These are phyloP conservation scores for Pichia sp. DNA, from an alignment of 1,139 yeast species.

Conservation along the genomic window DNA sequence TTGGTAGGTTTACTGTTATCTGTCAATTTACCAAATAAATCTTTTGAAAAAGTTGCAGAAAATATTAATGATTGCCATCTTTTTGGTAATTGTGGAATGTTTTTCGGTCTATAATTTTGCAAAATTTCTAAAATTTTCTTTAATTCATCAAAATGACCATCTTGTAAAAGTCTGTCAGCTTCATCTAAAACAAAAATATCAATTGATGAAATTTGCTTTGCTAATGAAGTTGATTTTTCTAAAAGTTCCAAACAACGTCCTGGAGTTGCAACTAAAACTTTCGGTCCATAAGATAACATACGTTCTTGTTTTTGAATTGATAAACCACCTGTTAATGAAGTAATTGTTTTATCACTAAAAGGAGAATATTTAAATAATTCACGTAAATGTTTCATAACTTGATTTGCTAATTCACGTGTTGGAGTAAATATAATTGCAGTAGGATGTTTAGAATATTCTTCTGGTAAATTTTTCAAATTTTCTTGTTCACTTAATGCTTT, in stretches of 20 bases:
- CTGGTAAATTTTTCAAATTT: constrained; percentile 19
- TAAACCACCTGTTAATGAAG: constrained; percentile 90
- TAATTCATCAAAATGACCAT: constrained; percentile 93
- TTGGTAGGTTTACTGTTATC: constrained; percentile 31
- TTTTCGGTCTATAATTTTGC: constrained; percentile 31
- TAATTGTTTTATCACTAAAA: constrained; percentile 48
- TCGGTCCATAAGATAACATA: constrained; percentile 66
- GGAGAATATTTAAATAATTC: constrained; percentile 57
- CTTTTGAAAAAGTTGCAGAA: constrained; percentile 89
- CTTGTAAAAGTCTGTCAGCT: constrained; percentile 94
- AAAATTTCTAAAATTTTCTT: constrained; percentile 71
- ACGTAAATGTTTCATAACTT: constrained; percentile 76
- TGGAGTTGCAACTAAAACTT: constrained; percentile 89
- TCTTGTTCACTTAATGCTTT: constrained; percentile 36
- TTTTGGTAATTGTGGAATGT: constrained; percentile 27
- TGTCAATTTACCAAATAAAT: constrained; percentile 69
- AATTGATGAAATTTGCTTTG: constrained; percentile 52
- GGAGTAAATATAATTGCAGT: constrained; percentile 86
- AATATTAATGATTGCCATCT: constrained; percentile 90
- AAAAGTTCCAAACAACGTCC: constrained; percentile 85
- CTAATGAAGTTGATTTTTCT: constrained; percentile 52
- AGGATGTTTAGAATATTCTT: constrained; percentile 40
- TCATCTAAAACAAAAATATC: constrained; percentile 84
- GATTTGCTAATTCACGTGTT: constrained; percentile 94
- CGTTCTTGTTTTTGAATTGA: constrained; percentile 92